A percentile compares a stretch with the other conserved stretches of the same genome.
phyloP scores from a whole-genome alignment of 306 rosid genomes.

The Pyrus betulifolia region DNA sequence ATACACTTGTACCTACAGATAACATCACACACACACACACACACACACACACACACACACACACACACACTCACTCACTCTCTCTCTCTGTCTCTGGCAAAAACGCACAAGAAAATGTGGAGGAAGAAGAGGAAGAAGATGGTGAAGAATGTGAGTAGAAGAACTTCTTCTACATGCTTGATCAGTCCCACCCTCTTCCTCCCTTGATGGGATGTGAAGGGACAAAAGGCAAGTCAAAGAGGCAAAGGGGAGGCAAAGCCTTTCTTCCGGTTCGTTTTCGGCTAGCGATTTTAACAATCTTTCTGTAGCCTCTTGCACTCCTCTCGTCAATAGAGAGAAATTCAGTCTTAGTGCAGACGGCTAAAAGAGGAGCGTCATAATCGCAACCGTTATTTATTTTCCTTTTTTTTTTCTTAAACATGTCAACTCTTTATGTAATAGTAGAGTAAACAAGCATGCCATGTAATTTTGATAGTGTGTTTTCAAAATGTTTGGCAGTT shows the following conservation, averaged over 20 bases:
- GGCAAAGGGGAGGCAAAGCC: constrained; percentile 88
- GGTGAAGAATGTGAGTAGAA: constrained; percentile 15
- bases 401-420: neutral
- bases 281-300: neutral
- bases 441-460: neutral
- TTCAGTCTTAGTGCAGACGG: neutral
- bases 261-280: constrained; percentile 44
- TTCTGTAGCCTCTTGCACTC: neutral
- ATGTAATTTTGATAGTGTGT: too few species aligned
- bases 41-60: too few species aligned
- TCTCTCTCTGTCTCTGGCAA: neutral
- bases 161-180: neutral
- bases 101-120: constrained; percentile 22
- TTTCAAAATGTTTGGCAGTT: neutral
- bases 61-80: neutral
- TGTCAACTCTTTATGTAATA: neutral
- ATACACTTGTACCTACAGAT: neutral
- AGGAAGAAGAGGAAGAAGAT: constrained; percentile 43
- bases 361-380: neutral
- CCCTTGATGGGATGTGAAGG: constrained; percentile 28
- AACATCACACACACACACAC: neutral
- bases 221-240: constrained; percentile 58
- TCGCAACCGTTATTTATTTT: too few species aligned
- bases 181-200: constrained; percentile 20
- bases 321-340: neutral